Evolutionary conservation across 768 basidiomycete genomes (phyloP), one percentile per base, ranked within the genome.

Genomic region (Dioszegia aurantiaca): DNA sequence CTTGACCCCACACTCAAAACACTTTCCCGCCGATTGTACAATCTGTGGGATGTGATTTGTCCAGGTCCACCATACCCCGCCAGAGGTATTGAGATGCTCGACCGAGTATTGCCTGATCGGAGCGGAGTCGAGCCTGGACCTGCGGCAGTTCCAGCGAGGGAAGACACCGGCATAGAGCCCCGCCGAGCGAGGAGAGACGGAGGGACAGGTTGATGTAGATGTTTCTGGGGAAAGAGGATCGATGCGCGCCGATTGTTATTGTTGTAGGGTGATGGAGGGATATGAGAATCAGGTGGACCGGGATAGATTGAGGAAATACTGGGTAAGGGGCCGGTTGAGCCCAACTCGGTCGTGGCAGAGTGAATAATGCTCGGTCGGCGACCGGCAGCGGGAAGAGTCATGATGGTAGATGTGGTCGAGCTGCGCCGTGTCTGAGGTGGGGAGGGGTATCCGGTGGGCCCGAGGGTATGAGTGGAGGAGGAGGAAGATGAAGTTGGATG

Each of bases 351-450:
- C 0, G 66, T 68, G 10, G 62, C 30, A 16, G 65, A 64, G 33
- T 70, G 68, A 6, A 70, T 43, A 28, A 70, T 64, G 30, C 57
- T 62, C 0, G 68, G 68, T 40, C 68, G 41, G 31, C 65, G 43
- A 30, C 68, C 68, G 9, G 60, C 57, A 6, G 47, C 27, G 16
- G 68, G 68, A 16, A 70, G 24, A 17, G 68, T 67, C 14, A 52
- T 55, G 24, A 70, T 67, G 6, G 63, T 67, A 8, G 64, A 66
- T 24, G 61, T 63, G 14, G 68, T 69, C 9, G 60, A 62, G 31
- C 63, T 65, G 8, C 68, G 54, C 28, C 68, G 26, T 0, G 58
- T 64, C 17, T 59, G 28, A 8, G 68, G 68, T 28, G 64, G 64
- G 0, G 54, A 48, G 6, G 57, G 62, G 36, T 41, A 46, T 19